Conservation (phyloP, 345 rosid genomes). For the Citrus mangshanensis region DNA sequence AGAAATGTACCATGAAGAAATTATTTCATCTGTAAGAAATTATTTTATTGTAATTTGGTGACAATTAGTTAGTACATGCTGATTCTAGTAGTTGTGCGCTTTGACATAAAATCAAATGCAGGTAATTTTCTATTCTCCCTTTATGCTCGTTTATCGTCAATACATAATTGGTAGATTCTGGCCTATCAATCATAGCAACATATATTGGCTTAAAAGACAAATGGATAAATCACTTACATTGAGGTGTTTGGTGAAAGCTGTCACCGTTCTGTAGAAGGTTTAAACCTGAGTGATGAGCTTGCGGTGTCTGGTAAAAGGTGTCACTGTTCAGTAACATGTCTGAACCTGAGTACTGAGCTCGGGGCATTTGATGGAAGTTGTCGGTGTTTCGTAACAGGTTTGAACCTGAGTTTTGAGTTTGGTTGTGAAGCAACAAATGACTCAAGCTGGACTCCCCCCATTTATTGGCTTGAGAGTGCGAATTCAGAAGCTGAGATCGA, state of each 20-base stretch:
- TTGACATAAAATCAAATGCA: background rate
- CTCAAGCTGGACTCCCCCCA: constrained; percentile 19
- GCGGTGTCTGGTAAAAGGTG: constrained; percentile 24
- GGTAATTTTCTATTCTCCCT: background rate
- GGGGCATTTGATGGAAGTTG: constrained; percentile 18
- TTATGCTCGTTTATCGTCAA: background rate
- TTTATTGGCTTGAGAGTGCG: constrained; percentile 28
- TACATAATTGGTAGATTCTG: background rate
- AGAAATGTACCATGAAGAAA: background rate
- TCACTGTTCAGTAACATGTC: constrained; percentile 19
- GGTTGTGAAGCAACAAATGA: constrained; percentile 25
- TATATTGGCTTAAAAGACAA: background rate
- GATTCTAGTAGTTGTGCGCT: background rate
- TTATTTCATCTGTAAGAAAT: background rate
- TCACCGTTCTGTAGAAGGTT: constrained; percentile 20
- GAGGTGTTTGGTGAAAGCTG: constrained; percentile 20
- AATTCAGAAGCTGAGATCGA: constrained; percentile 17
- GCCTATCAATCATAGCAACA: background rate
- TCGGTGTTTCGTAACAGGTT: constrained; percentile 20
- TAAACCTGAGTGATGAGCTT: constrained; percentile 32
- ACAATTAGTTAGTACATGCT: background rate
- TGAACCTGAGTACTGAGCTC: constrained; percentile 24
- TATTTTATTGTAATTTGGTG: background rate
- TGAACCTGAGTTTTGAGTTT: constrained; percentile 31
- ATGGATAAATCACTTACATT: constrained; percentile 24